A percentile compares a stretch with the other conserved stretches of the same genome.
Conservation (phyloP, 1,139 yeast species). For the Spathaspora sp. region DNA sequence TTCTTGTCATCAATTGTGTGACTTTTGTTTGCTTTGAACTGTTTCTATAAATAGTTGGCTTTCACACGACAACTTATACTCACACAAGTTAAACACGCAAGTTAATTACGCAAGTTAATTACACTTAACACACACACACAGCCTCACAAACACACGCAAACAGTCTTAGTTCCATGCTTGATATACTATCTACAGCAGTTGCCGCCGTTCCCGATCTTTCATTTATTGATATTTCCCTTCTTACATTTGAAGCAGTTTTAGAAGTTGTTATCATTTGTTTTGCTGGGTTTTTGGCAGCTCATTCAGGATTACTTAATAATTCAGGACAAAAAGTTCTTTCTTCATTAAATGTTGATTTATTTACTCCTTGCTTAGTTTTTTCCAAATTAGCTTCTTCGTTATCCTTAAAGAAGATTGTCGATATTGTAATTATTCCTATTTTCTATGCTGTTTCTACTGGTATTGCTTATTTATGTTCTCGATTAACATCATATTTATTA, state of each 20-base stretch:
- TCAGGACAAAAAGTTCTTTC: constrained; percentile 67
- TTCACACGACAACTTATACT: not conserved
- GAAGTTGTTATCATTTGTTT: constrained; percentile 74
- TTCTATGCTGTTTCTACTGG: constrained; percentile 65
- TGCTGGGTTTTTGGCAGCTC: constrained; percentile 71
- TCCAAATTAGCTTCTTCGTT: constrained; percentile 76
- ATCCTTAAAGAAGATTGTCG: constrained; percentile 63
- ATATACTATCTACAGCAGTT: not conserved
- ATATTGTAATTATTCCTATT: constrained; percentile 72
- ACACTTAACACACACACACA: not conserved
- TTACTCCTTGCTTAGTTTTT: constrained; percentile 84
- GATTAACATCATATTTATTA: constrained; percentile 45
- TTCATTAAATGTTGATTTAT: constrained; percentile 70
- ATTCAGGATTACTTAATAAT: constrained; percentile 54
- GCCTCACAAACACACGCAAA: not conserved
- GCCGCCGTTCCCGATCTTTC: constrained; percentile 30
- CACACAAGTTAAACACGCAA: no score
- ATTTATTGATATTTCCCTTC: constrained; percentile 54
- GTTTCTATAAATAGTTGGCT: not conserved
- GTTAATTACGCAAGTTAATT: not conserved
- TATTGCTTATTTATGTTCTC: constrained; percentile 58
- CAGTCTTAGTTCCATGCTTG: not conserved
- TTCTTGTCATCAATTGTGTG: no score
- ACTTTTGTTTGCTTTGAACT: not conserved
- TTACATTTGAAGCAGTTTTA: constrained; percentile 76